phyloP scores from a whole-genome alignment of 1,139 yeast genomes.

The Diutina catenulata region DNA sequence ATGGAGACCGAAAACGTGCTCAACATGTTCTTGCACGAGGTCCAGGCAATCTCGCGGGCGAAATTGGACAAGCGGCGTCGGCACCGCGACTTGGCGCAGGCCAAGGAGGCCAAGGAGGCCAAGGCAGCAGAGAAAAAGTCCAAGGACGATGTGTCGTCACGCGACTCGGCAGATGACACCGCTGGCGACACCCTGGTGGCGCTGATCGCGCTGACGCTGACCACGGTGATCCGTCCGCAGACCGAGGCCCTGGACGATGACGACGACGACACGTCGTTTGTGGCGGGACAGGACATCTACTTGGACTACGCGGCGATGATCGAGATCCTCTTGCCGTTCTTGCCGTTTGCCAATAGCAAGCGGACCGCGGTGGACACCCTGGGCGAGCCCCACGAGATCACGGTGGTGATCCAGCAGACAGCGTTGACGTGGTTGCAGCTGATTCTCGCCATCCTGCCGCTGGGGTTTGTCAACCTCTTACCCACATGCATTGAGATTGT shows the following conservation, averaged over 20 bases:
- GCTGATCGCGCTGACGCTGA: slow-evolving; percentile 17
- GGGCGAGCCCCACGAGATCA: slow-evolving; percentile 33
- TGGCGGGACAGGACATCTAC: slow-evolving; percentile 80
- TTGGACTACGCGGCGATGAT: slow-evolving; percentile 75
- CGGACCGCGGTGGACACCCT: slow-evolving; percentile 16
- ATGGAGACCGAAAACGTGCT: slow-evolving; percentile 73
- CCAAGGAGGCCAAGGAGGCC: slow-evolving; percentile 21
- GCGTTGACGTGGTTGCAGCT: slow-evolving; percentile 78
- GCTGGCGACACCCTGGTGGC: slow-evolving; percentile 11
- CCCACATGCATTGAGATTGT: slow-evolving; percentile 31
- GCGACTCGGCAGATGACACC: too few species aligned
- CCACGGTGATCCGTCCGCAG: slow-evolving; percentile 16
- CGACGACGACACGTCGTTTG: slow-evolving; percentile 41
- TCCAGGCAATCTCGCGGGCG: slow-evolving; percentile 60
- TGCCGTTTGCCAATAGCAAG: slow-evolving; percentile 19
- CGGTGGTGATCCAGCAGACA: slow-evolving; percentile 68
- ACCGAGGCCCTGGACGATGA: slow-evolving; percentile 6
- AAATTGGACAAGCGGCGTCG: slow-evolving; percentile 25
- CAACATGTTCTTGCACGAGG: slow-evolving; percentile 69
- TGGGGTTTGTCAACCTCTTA: slow-evolving; percentile 54
- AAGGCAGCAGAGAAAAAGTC: slow-evolving; percentile 5
- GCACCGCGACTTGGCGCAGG: slow-evolving; percentile 8
- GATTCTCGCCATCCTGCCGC: slow-evolving; percentile 63
- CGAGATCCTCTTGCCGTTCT: slow-evolving; percentile 65
- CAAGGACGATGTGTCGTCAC: not conserved